These are phyloP conservation scores for Gonium pectorale DNA, from an alignment of 139 green algal species.

Conservation along the genomic window DNA sequence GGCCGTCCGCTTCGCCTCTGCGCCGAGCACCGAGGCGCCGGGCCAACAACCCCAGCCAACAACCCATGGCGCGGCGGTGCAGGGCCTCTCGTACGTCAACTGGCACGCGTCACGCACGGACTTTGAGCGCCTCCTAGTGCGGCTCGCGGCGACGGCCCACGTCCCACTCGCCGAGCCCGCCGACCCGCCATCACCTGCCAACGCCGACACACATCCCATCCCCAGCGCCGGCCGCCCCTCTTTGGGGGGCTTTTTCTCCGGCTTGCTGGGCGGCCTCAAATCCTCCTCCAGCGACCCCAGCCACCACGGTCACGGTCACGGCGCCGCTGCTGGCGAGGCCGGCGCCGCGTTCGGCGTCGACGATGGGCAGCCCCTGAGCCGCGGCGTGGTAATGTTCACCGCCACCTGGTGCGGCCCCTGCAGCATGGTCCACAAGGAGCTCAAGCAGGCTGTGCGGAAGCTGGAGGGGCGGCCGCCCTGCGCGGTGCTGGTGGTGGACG, in stretches of 20 bases:
- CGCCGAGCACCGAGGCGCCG: no score
- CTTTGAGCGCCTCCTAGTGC: not conserved
- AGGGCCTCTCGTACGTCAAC: conserved; percentile 7
- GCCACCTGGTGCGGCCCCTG: conserved; percentile 17
- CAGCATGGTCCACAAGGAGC: conserved; percentile 28
- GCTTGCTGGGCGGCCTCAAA: not conserved
- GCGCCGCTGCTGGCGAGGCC: no score
- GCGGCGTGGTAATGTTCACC: conserved; percentile 28
- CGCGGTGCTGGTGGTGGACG: conserved; percentile 30
- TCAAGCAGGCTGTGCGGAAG: not conserved
- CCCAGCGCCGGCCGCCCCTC: not conserved
- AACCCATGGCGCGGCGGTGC: no score
- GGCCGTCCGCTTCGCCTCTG: no score
- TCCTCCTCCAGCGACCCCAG: not conserved
- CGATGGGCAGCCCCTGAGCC: not conserved
- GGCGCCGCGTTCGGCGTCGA: no score
- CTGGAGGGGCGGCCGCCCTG: not conserved
- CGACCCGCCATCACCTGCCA: no score
- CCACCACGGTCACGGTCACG: no score
- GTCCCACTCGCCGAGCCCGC: no score
- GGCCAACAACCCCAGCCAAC: no score
- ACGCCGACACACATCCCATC: no score
- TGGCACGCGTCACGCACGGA: not conserved
- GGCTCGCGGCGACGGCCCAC: not conserved
- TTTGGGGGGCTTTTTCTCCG: not conserved